Evolutionary conservation across 495 filamentous ascomycete genomes (phyloP).

Genomic region (Platismatia glauca): DNA sequence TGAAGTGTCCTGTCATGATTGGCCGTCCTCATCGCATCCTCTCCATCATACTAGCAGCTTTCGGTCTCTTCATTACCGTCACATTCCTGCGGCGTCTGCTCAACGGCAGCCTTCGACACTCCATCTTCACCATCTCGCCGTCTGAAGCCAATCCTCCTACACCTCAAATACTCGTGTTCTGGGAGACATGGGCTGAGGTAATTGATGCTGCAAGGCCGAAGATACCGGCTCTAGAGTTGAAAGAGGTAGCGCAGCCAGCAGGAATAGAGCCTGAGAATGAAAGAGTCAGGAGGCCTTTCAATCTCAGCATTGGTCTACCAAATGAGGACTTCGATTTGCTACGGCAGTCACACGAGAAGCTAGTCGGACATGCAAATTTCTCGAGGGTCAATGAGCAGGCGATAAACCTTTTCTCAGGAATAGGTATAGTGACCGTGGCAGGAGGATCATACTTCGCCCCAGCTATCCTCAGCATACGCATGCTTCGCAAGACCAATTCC

Average conservation of each 20-base stretch:
- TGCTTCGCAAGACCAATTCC: constrained; percentile 49
- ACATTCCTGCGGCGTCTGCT: constrained; percentile 1
- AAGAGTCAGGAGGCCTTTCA: constrained; percentile 9
- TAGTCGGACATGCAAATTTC: constrained; percentile 7
- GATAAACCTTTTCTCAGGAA: constrained; percentile 3
- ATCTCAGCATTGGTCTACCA: constrained; percentile 7
- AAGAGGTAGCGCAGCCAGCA: not conserved
- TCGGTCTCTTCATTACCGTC: not conserved
- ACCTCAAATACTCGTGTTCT: constrained; percentile 9
- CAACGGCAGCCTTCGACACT: constrained; percentile 1
- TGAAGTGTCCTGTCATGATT: not conserved
- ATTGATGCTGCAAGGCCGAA: constrained; percentile 6
- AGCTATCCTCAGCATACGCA: constrained; percentile 47
- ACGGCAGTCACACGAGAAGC: constrained; percentile 6
- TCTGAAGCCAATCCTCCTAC: constrained; percentile 8
- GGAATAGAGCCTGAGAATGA: constrained; percentile 3
- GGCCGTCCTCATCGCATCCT: constrained; percentile 3
- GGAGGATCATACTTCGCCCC: constrained; percentile 40
- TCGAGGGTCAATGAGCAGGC: constrained; percentile 2
- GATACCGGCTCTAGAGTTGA: constrained; percentile 1
- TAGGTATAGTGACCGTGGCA: constrained; percentile 47
- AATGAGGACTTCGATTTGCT: constrained; percentile 8
- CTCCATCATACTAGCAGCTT: constrained; percentile 5
- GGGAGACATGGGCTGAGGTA: constrained; percentile 9
- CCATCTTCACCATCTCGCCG: constrained; percentile 1